Evolutionary conservation across 495 filamentous ascomycete species (phyloP), one percentile per base, ranked within the genome.

Genomic region (Cryomyces minteri): DNA sequence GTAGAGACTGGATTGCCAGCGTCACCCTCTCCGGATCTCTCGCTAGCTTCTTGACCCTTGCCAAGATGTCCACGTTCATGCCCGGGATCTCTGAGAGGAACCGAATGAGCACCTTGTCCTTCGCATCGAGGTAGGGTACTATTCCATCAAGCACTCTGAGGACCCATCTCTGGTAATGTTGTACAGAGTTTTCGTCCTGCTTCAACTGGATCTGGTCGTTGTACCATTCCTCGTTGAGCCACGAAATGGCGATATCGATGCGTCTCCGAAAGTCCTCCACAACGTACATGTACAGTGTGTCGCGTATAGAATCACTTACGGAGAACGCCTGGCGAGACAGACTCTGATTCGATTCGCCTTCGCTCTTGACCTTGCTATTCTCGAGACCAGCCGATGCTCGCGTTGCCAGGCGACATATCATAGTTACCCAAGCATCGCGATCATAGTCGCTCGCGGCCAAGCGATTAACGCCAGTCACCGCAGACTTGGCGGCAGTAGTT

Each of bases 141-240:
- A 96, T 80, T n/a, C 79, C 80, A 58, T 95, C 87, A 14, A 99
- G 64, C 18, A 94, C 67, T 48, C 76, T 78, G 44, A 86, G 62
- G 9, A 77, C 74, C 76, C 84, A 94, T 54, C 72, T 76, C 44
- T 84, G 78, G 58, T 94, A 96, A 52, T 88, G 70, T 31, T 73
- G 54, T 8, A 48, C 50, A 6, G 69, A 60, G 0, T 69, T 62
- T n/a, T 58, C 54, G 4, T 65, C 63, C 6, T 57, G 52, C 14
- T 65, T 64, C 18, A 58, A 56, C 6, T 54, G 71, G 28, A 94
- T 61, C 36, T 74, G 74, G 58, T 94, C 92, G 56, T 85, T 90
- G 63, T 93, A 96, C 88, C 88, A 99, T 62, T 99, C 90, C 60
- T 99, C 90, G 54, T 80, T 88, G 29, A 96, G 67, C 90, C 90